Evolutionary conservation across 192 early-diverging fungal species (phyloP), one percentile per base, ranked within the genome.

Genomic region (Nowakowskiella sp.): DNA sequence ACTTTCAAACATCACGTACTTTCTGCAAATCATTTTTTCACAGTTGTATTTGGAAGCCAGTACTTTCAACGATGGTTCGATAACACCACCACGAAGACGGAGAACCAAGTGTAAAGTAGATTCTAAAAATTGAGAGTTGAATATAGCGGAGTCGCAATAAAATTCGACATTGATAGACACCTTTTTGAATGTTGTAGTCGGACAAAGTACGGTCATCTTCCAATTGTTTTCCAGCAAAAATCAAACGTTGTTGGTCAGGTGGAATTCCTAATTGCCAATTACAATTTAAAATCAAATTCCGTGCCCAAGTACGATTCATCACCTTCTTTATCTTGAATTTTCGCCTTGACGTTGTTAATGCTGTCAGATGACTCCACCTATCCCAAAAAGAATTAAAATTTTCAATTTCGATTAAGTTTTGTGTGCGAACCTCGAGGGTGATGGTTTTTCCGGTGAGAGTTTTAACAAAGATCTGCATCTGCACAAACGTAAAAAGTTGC

Each of bases 171-270:
- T 23, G 24, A 1, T 31, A 29, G 2, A 21, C 3, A 36, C 13
- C 87, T 90, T 99, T 99, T 84, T 96, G 92, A 77, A 99, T 99
- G 90, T 97, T 99, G 85, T 99, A 97, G 85, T 97, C 96, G 54
- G 91, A 87, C 23, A 99, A 84, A 42, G 86, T 87, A 66, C 92
- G 89, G 65, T 88, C 92, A 75, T 99, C 96, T 80, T 99, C 96
- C 64, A 99, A 87, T 80, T 99, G 96, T 85, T 99, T 99, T 61
- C 96, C 96, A 70, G 96, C 95, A 72, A 98, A 96, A 67, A 98
- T 98, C 44, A 98, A 77, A 70, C 95, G 91, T 78, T 98, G 95
- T 76, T 98, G 95, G 66, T 98, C 95, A 58, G 95, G 95, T 61
- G 93, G 93, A 70, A 98, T 98, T 52, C 88, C 82, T 84, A 53